phyloP scores from a whole-genome alignment of 1,284 basidiomycete species.

The Cystobasidium sp. region DNA sequence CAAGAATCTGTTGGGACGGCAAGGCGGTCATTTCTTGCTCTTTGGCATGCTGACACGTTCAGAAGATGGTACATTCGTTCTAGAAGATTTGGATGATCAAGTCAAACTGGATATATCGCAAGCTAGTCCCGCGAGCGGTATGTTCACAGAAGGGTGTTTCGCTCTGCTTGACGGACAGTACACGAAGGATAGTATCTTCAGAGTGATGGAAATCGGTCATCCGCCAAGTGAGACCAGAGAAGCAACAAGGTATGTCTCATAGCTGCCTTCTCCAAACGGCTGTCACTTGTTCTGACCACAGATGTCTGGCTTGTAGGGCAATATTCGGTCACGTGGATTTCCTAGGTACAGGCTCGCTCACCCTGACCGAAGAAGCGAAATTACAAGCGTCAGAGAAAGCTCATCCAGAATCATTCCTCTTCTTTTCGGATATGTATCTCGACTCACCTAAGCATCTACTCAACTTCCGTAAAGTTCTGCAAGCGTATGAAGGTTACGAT shows the following conservation, averaged over 20 bases:
- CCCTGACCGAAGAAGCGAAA: slow-evolving; percentile 80
- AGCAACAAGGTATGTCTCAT: slow-evolving; percentile 69
- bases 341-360: slow-evolving; percentile 86
- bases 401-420: slow-evolving; percentile 73
- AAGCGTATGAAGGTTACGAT: slow-evolving; percentile 83
- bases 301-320: slow-evolving; percentile 62
- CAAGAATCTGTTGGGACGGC: slow-evolving; percentile 90
- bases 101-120: slow-evolving; percentile 88
- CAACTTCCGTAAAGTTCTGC: slow-evolving; percentile 81
- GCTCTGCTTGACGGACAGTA: slow-evolving; percentile 96
- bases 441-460: slow-evolving; percentile 81
- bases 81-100: slow-evolving; percentile 91
- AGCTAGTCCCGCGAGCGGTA: slow-evolving; percentile 88
- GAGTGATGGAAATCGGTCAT: slow-evolving; percentile 92
- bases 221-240: slow-evolving; percentile 90
- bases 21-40: slow-evolving; percentile 86
- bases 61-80: slow-evolving; percentile 83
- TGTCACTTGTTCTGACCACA: background rate
- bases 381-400: slow-evolving; percentile 52
- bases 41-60: slow-evolving; percentile 90
- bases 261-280: background rate
- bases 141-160: slow-evolving; percentile 96
- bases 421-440: slow-evolving; percentile 93
- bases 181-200: slow-evolving; percentile 83
- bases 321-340: slow-evolving; percentile 95